These are phyloP conservation scores for Aureobasidium mangrovei DNA, from an alignment of 2,329 filamentous ascomycete species.

Conservation along the genomic window DNA sequence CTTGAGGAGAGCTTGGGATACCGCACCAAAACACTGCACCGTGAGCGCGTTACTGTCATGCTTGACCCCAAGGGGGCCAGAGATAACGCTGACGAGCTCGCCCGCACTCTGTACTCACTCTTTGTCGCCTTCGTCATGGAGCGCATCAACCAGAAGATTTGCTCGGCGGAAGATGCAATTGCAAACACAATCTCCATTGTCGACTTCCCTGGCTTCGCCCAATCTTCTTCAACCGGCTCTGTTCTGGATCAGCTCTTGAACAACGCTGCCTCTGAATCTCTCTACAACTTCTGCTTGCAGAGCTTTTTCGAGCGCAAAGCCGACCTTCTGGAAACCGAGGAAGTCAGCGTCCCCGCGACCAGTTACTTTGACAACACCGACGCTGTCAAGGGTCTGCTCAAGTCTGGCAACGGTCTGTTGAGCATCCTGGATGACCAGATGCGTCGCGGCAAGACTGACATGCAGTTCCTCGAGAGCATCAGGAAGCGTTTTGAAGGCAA, in stretches of 20 bases:
- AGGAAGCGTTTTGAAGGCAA: constrained; percentile 91
- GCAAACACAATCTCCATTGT: constrained; percentile 91
- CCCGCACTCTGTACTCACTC: constrained; percentile 85
- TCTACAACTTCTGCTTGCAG: constrained; percentile 89
- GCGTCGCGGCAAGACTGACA: constrained; percentile 75
- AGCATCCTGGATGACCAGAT: constrained; percentile 96
- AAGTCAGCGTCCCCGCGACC: constrained; percentile 79
- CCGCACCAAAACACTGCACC: constrained; percentile 92
- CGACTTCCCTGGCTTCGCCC: constrained; percentile 92
- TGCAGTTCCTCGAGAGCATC: constrained; percentile 82
- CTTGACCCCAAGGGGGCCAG: constrained; percentile 84
- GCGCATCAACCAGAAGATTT: constrained; percentile 80
- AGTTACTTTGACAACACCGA: constrained; percentile 98
- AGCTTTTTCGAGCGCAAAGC: constrained; percentile 95
- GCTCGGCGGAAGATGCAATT: constrained; percentile 77
- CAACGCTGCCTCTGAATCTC: constrained; percentile 83
- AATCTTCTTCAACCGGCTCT: constrained; percentile 73
- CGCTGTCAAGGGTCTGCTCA: constrained; percentile 82
- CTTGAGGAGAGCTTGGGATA: constrained; percentile 85
- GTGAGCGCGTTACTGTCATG: constrained; percentile 98
- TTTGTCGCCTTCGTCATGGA: constrained; percentile 92
- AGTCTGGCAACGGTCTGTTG: constrained; percentile 83
- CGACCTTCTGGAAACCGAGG: constrained; percentile 87
- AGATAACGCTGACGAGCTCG: constrained; percentile 86
- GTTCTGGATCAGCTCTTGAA: constrained; percentile 85